Conservation (phyloP, 1,284 basidiomycete genomes). For the Cryptococcus jaspeensis region DNA sequence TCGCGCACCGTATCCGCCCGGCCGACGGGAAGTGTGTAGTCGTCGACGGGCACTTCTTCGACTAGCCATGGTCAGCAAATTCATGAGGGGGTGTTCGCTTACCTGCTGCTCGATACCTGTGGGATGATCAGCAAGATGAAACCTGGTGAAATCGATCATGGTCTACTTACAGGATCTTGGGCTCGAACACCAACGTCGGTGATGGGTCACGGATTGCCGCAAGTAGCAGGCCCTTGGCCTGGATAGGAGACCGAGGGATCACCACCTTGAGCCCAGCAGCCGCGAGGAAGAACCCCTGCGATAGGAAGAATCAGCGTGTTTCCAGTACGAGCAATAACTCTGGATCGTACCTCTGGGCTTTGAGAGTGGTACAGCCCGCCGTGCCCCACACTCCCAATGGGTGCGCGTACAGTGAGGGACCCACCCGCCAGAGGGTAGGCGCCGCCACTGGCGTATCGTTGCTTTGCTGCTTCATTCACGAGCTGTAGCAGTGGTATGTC, state of each 20-base stretch:
- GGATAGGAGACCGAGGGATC: constrained; percentile 86
- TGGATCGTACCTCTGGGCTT: constrained; percentile 64
- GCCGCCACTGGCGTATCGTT: constrained; percentile 84
- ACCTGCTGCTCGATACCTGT: constrained; percentile 40
- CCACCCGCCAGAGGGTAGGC: constrained; percentile 65
- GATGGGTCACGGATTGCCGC: constrained; percentile 86
- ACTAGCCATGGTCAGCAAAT: constrained; percentile 54
- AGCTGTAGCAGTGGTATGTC: too few species aligned
- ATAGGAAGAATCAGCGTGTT: not conserved
- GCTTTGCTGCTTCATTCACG: constrained; percentile 94
- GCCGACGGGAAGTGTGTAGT: constrained; percentile 76
- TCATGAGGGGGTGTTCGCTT: not conserved
- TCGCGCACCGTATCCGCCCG: constrained; percentile 70
- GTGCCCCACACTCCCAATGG: constrained; percentile 87
- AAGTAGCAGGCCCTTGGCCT: constrained; percentile 87
- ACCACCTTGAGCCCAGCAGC: constrained; percentile 89
- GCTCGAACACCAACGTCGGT: constrained; percentile 92
- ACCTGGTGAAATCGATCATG: too few species aligned
- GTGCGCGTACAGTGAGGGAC: constrained; percentile 80
- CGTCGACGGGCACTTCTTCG: constrained; percentile 87
- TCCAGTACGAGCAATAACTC: too few species aligned
- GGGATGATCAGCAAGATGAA: constrained; percentile 4
- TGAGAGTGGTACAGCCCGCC: constrained; percentile 93
- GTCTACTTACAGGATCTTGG: constrained; percentile 58
- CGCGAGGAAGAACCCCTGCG: constrained; percentile 79